Evolutionary conservation across 1,284 basidiomycete species (phyloP).

Genomic region (Rugosomyces carneus): DNA sequence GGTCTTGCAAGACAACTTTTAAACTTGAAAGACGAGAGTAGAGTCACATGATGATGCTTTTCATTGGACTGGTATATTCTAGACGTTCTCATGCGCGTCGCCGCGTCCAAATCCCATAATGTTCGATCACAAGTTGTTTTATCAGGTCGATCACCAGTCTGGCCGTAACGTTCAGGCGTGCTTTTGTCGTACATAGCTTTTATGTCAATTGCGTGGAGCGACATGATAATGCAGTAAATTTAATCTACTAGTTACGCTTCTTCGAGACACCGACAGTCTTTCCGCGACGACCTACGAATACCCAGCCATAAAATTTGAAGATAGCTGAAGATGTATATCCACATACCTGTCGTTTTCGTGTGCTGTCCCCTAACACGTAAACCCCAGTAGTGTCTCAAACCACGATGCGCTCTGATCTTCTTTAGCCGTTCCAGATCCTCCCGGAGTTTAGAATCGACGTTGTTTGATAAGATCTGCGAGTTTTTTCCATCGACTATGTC

Average conservation of each 20-base stretch:
- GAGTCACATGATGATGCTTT: too few relatives aligned
- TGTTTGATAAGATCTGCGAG: constrained; percentile 94
- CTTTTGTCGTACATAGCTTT: too few relatives aligned
- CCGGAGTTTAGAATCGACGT: constrained; percentile 97
- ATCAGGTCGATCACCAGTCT: too few relatives aligned
- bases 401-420: constrained; percentile 99
- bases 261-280: constrained; percentile 93
- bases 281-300: constrained; percentile 64
- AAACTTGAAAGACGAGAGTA: background rate
- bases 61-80: too few relatives aligned
- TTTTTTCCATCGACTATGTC: constrained; percentile 98
- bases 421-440: constrained; percentile 98
- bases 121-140: too few relatives aligned
- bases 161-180: too few relatives aligned
- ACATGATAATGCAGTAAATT: background rate
- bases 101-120: too few relatives aligned
- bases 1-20: too few relatives aligned
- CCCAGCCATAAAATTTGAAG: background rate
- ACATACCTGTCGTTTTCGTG: constrained; percentile 96
- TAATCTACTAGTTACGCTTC: constrained; percentile 66
- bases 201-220: too few relatives aligned
- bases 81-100: too few relatives aligned
- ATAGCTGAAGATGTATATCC: background rate
- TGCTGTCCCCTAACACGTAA: constrained; percentile 95
- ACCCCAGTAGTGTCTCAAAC: constrained; percentile 97